phyloP scores from a whole-genome alignment of 2,329 filamentous ascomycete species.

The Aspergillus ruber region DNA sequence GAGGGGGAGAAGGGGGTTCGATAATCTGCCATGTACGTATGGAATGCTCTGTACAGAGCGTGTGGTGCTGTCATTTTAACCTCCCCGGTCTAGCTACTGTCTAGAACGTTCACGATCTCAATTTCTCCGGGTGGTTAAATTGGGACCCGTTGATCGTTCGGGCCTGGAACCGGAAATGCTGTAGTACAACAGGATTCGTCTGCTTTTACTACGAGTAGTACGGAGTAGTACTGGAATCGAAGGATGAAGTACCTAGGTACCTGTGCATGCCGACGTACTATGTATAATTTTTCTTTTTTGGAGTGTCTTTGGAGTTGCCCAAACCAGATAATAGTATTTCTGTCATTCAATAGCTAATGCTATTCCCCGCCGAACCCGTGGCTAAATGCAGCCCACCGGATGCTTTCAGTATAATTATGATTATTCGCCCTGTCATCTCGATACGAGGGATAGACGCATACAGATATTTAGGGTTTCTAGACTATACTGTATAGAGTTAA shows the following conservation, averaged over 20 bases:
- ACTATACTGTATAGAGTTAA: no score
- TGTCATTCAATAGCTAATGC: background rate
- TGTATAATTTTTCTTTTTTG: background rate
- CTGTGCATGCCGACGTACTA: no score
- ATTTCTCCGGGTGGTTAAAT: conserved; percentile 5
- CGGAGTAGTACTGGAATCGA: no score
- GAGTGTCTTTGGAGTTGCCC: background rate
- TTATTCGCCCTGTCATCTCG: no score
- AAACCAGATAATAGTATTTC: background rate
- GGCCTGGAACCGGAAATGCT: conserved; percentile 7
- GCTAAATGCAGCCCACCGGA: background rate
- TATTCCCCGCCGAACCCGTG: background rate
- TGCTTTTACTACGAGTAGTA: no score
- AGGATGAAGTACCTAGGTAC: background rate
- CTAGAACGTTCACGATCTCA: background rate
- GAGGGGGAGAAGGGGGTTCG: no score
- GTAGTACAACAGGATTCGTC: background rate
- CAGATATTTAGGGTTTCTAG: no score
- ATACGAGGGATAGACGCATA: no score
- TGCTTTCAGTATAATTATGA: background rate
- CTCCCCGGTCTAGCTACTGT: background rate
- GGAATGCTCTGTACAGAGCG: background rate
- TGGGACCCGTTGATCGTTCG: conserved; percentile 13
- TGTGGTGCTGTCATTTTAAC: background rate
- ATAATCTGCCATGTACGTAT: no score